Evolutionary conservation across 805 yeast genomes (phyloP), one percentile per base, ranked within the genome.

Genomic region (Zygosaccharomyces kombuchaensis): DNA sequence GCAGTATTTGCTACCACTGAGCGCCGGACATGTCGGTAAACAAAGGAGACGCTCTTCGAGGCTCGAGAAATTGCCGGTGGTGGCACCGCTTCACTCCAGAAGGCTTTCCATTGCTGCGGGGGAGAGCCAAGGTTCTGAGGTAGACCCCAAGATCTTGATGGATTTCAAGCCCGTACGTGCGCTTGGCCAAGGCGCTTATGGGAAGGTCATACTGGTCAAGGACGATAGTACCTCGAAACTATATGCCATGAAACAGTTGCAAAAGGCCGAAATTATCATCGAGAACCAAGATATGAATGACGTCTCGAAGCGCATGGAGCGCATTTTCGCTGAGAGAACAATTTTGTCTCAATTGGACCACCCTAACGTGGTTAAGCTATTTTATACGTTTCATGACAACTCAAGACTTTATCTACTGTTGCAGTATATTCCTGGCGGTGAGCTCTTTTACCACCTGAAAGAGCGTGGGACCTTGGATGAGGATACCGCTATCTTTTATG

Each of bases 341-440:
- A 87, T 89, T 32, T 66, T 88, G 40, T 76, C 87, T 14, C 74
- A 76, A 23, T 79, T 86, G 29, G 75, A 81, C 36, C 95, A 87
- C 63, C 88, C 89, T 0, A 84, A 83, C 57, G 86, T 88, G 48
- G 96, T 87, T 17, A 83, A 83, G 61, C 70, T 88, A 19, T 87
- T 76, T 59, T 88, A 85, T 57, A 90, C 96, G 0, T 76, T 88
- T 50, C 96, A 89, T 65, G 96, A 89, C 58, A 69, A 76, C 45
- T 76, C 80, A 43, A 86, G 84, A 59, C 76, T 89, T 29, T 89
- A 88, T 59, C 60, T 88, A 36, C 72, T 87, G 25, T 64, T 88
- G 38, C 95, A 88, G 61, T 88, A 84, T 60, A 80, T 90, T 13
- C 90, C 87, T 43, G 96, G 96, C 6, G 96, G 96, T 19, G 96